Percentiles rank a stretch among this genome's conserved stretches.
These are phyloP conservation scores for Fusarium virguliforme DNA, from an alignment of 2,329 filamentous ascomycete genomes.

Conservation along the genomic window DNA sequence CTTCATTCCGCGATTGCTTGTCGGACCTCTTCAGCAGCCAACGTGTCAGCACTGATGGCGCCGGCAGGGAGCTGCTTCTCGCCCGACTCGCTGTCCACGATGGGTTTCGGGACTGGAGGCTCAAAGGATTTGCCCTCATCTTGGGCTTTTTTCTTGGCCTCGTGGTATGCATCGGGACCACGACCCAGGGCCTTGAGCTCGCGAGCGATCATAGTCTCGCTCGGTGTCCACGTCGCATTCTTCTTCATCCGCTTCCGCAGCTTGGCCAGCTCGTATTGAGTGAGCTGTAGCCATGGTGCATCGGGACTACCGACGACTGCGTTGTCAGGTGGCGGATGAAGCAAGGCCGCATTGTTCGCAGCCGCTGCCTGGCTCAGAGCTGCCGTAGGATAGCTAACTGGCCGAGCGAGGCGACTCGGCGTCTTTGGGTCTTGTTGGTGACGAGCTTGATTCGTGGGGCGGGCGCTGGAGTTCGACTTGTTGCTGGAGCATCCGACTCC, in stretches of 20 bases:
- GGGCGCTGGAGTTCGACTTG: slow-evolving; percentile 56
- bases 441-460: slow-evolving; percentile 68
- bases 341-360: slow-evolving; percentile 60
- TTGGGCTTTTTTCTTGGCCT: slow-evolving; percentile 76
- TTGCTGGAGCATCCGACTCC: slow-evolving; percentile 61
- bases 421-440: slow-evolving; percentile 62
- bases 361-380: slow-evolving; percentile 59
- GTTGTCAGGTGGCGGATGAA: slow-evolving; percentile 73
- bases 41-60: slow-evolving; percentile 71
- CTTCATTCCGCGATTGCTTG: slow-evolving; percentile 82
- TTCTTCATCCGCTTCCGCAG: slow-evolving; percentile 92
- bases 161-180: slow-evolving; percentile 73
- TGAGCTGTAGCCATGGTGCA: slow-evolving; percentile 77
- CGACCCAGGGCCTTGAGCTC: slow-evolving; percentile 82
- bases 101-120: slow-evolving; percentile 54
- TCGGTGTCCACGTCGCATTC: slow-evolving; percentile 88
- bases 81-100: slow-evolving; percentile 67
- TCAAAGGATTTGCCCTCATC: slow-evolving; percentile 76
- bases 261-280: slow-evolving; percentile 75
- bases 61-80: slow-evolving; percentile 71
- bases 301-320: slow-evolving; percentile 72
- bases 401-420: slow-evolving; percentile 59
- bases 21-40: slow-evolving; percentile 73
- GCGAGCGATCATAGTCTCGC: slow-evolving; percentile 87
- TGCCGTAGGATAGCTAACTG: slow-evolving; percentile 56